Base-by-base conservation (phyloP, 441 rosid genomes). In the Raphanus hybrid region DNA sequence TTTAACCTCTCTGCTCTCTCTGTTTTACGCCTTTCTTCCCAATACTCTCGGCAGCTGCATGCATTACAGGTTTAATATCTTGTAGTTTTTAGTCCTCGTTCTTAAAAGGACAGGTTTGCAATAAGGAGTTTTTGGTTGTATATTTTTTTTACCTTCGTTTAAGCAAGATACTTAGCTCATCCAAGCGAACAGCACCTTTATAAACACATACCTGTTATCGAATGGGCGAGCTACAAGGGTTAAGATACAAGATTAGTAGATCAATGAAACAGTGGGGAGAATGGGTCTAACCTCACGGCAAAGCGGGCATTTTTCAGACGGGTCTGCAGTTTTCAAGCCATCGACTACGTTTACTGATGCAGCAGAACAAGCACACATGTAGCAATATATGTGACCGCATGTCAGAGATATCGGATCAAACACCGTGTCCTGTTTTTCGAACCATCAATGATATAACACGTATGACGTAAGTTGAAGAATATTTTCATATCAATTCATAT, bases 311-410 rank as follows among this genome's bases (percentile, higher is more conserved):
- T 89, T 91, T 78, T 83, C 85, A 75, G 81, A 86, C 0, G 85
- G 85, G 8, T 88, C 85, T 8, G 91, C 91, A 0, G 88, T 82
- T 78, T 89, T 86, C 29, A 93, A 85, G 70, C 95, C 95, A 81
- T 91, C 95, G 27, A 95, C 85, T 65, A 89, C 84, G 18, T 74
- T 89, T 66, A 95, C 89, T 3, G 94, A 89, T 69, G 98, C 97
- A 84, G 98, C 92, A 69, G 94, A 89, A 85, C 92, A 93, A 81
- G 99, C 93, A 77, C 99, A 93, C 80, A 89, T 84, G 78, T 87
- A 86, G 90, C 97, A 91, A 84, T 89, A 95, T 80, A 92, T 93
- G 80, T 93, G 97, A 79, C 97, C 97, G n/a, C 98, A 95, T 8
- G 89, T 78, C 55, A 95, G 84, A 71, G 96, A 85, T 72, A 95